Percentiles rank a stretch among this genome's conserved stretches.
Conservation (phyloP, 371 early-diverging fungal genomes). For the Mucor velutinosus region DNA sequence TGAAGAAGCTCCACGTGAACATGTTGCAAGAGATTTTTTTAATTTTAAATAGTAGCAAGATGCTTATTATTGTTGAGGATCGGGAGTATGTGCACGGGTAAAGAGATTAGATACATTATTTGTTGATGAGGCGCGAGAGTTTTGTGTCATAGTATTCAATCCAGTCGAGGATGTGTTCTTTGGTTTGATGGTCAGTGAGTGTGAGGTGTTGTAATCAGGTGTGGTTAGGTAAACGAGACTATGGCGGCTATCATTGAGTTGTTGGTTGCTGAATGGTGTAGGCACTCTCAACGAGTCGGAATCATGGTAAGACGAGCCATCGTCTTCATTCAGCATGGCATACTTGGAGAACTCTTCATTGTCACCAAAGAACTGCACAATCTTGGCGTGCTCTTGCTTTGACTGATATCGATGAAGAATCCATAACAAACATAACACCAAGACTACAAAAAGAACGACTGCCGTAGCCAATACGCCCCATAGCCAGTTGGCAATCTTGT, state of each 20-base stretch:
- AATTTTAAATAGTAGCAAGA: not conserved
- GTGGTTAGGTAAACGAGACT: slow-evolving; percentile 23
- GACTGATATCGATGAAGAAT: slow-evolving; percentile 52
- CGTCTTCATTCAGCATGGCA: slow-evolving; percentile 36
- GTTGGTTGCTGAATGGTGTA: slow-evolving; percentile 3
- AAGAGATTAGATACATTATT: not conserved
- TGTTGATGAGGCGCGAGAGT: not conserved
- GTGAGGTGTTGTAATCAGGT: slow-evolving; percentile 25
- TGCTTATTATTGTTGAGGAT: not conserved
- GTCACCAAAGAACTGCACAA: slow-evolving; percentile 43
- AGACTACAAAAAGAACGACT: slow-evolving; percentile 38
- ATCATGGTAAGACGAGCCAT: not conserved
- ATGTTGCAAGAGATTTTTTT: not conserved
- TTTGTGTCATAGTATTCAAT: not conserved
- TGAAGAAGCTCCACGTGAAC: too few species aligned
- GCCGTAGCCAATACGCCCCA: slow-evolving; percentile 45
- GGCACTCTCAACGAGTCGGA: not conserved
- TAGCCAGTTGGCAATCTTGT: slow-evolving; percentile 36
- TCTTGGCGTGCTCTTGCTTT: slow-evolving; percentile 44
- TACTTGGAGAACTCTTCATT: slow-evolving; percentile 47
- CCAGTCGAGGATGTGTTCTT: not conserved
- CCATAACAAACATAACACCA: slow-evolving; percentile 36
- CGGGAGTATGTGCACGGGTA: slow-evolving; percentile 1
- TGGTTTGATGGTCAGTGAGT: not conserved
- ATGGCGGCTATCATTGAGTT: not conserved